Evolutionary conservation across 257 asterid genomes (phyloP), one percentile per base, ranked within the genome.

Genomic region (Fraxinus cuspidata): DNA sequence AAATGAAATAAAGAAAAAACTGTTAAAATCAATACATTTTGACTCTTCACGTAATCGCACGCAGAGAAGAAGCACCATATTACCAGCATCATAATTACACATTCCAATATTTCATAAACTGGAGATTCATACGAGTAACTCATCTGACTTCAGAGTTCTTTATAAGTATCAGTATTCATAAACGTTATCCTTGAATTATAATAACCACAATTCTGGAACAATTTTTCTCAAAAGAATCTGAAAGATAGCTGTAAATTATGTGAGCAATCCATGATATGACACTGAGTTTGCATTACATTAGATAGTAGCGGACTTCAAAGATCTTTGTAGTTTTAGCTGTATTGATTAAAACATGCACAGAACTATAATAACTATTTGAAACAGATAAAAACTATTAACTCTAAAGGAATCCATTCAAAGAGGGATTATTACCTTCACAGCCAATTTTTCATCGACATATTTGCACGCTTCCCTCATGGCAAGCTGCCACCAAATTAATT

Each of bases 381-480:
- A 27, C 19, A 63, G 28, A 31, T 60, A 7, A 27, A 63, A 23
- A 8, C 18, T 11, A 4, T 25, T 25, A 27, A 63, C 69, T 35
- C 73, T 27, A 25, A 49, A 37, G 65, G 29, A 58, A 81, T 49
- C 10, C 70, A 83, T 47, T 63, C 69, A 25, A 19, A 8, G 34
- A 25, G 35, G 66, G 51, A 44, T 25, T 53, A 49, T 72, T 86
- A 96, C 99, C 98, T 93, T 93, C 71, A 90, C 84, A 68, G 96
- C 96, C 84, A 93, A 77, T 80, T 92, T 96, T 37, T 96, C 97
- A 79, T 93, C 96, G n/a, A 93, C 95, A 77, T 96, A 96, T 68
- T 96, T 93, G 90, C 97, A 93, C 67, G 98, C 99, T 87, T 96
- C 99, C 87, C 97, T 92, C 99, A 93, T 93, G 56, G 97, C 97